phyloP scores from a whole-genome alignment of 371 early-diverging fungal genomes.

The Mucor ambiguus region DNA sequence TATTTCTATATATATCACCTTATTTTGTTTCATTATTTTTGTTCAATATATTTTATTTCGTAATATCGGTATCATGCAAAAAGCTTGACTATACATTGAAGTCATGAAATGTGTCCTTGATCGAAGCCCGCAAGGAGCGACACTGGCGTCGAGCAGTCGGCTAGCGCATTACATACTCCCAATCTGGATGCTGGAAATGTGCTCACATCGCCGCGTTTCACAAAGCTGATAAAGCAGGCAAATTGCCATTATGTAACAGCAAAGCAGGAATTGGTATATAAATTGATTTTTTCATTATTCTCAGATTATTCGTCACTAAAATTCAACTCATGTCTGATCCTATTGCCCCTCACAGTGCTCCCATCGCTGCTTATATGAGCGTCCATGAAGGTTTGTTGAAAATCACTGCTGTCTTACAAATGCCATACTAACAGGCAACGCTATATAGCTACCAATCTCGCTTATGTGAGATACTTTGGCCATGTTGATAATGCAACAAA shows the following conservation, averaged over 20 bases:
- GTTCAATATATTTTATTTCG: background rate
- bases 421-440: background rate
- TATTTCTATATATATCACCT: conserved; percentile 6
- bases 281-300: background rate
- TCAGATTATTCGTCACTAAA: conserved; percentile 3
- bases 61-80: background rate
- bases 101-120: no score
- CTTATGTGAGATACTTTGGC: conserved; percentile 47
- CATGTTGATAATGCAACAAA: conserved; percentile 35
- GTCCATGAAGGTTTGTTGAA: conserved; percentile 39
- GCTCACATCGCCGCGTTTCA: background rate
- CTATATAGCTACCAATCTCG: conserved; percentile 41
- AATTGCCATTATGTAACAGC: background rate
- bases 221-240: background rate
- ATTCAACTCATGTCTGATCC: conserved; percentile 31
- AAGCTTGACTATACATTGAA: no score
- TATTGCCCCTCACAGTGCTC: conserved; percentile 46
- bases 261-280: no score
- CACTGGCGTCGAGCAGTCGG: no score
- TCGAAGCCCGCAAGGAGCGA: no score
- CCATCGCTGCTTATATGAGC: conserved; percentile 52
- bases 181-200: no score
- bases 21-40: background rate
- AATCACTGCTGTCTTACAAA: no score
- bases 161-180: no score